Percentiles rank a stretch among this genome's conserved stretches.
phyloP scores from a whole-genome alignment of 2,329 filamentous ascomycete species.

The Stenocarpella maydis region DNA sequence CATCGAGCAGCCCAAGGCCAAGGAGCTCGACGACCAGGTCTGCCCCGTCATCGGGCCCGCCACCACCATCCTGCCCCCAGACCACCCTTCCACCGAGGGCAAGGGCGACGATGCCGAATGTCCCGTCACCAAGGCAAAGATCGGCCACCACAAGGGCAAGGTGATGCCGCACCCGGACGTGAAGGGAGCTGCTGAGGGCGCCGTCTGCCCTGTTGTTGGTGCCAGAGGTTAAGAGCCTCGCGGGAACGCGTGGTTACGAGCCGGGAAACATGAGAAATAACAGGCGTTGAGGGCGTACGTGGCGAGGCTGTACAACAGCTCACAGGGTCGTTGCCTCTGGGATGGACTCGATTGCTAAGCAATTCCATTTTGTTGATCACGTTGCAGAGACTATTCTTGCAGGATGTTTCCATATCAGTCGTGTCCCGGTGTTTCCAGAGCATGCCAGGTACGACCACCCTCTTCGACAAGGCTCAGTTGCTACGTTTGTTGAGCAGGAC shows the following conservation, averaged over 20 bases:
- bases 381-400: not conserved
- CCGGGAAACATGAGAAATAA: not conserved
- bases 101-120: conserved; percentile 48
- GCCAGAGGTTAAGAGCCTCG: conserved; percentile 37
- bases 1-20: conserved; percentile 48
- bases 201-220: conserved; percentile 51
- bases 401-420: not conserved
- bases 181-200: conserved; percentile 40
- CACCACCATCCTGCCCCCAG: conserved; percentile 51
- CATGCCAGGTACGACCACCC: not conserved
- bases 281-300: conserved; percentile 5
- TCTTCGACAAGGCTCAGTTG: no score
- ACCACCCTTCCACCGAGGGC: conserved; percentile 47
- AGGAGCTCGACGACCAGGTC: conserved; percentile 52
- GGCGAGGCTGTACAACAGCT: conserved; percentile 2
- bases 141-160: conserved; percentile 53
- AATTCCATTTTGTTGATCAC: not conserved
- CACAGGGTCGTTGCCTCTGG: conserved; percentile 5
- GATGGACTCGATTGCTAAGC: not conserved
- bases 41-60: conserved; percentile 53
- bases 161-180: conserved; percentile 48
- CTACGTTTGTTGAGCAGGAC: no score
- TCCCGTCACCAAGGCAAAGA: conserved; percentile 52
- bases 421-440: not conserved
- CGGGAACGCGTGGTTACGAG: not conserved